These are phyloP conservation scores for Aspergillus chevalieri DNA, from an alignment of 2,329 filamentous ascomycete species.

Conservation along the genomic window DNA sequence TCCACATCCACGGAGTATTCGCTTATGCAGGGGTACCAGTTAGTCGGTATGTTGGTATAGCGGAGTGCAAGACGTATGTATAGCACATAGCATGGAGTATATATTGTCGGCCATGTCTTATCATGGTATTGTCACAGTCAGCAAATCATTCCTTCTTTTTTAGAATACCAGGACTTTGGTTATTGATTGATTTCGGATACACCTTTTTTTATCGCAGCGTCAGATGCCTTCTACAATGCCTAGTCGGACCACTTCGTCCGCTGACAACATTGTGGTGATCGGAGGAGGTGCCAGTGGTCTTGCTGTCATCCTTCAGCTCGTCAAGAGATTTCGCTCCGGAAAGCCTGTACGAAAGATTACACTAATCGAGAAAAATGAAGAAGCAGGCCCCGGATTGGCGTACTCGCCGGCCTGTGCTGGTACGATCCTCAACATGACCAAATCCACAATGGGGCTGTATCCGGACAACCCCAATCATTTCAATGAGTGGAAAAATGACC, in stretches of 20 bases:
- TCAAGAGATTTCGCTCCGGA: constrained; percentile 4
- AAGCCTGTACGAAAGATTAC: background rate
- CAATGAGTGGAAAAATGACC: constrained; percentile 2
- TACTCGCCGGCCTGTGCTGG: constrained; percentile 4
- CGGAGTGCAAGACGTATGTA: too few species aligned
- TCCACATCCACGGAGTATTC: too few species aligned
- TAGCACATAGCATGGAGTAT: too few species aligned
- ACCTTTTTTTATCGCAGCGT: too few species aligned
- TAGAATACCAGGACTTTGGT: too few species aligned
- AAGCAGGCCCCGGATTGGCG: constrained; percentile 3
- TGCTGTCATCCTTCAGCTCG: constrained; percentile 6
- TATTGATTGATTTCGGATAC: too few species aligned
- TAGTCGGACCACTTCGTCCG: background rate
- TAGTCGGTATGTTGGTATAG: too few species aligned
- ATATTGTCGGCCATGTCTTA: too few species aligned
- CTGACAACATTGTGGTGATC: constrained; percentile 2
- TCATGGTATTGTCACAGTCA: too few species aligned
- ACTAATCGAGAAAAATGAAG: constrained; percentile 1
- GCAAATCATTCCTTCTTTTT: too few species aligned
- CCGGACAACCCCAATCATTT: constrained; percentile 6
- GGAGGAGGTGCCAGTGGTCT: constrained; percentile 7
- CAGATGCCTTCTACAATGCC: too few species aligned
- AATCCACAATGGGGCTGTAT: constrained; percentile 7
- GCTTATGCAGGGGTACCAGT: too few species aligned
- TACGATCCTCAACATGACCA: constrained; percentile 7